Conservation (phyloP, 148 eudicot genomes). For the Fagopyrum esculentum region DNA sequence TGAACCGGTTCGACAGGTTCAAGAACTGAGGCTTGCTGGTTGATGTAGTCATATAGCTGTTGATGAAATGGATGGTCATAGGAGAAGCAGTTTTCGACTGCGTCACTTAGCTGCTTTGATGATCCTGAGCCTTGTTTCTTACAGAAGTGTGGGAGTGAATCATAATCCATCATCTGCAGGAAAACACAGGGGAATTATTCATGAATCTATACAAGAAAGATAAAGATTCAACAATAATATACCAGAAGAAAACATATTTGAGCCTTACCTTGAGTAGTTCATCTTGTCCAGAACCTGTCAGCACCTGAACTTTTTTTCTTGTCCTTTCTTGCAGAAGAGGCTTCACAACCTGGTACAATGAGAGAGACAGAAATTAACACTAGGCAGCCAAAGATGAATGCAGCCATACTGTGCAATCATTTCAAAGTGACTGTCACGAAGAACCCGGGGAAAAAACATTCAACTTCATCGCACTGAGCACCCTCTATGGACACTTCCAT, state of each 20-base stretch:
- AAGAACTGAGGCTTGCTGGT: conserved; percentile 28
- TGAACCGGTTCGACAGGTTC: conserved; percentile 13
- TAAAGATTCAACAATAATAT: too few relatives aligned
- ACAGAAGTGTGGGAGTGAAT: conserved; percentile 35
- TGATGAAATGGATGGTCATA: conserved; percentile 50
- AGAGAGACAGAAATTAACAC: background rate
- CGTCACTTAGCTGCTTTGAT: conserved; percentile 15
- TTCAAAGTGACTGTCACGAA: too few relatives aligned
- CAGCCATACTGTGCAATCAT: too few relatives aligned
- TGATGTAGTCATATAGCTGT: conserved; percentile 40
- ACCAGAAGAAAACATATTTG: background rate
- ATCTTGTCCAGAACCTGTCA: conserved; percentile 64
- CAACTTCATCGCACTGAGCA: background rate
- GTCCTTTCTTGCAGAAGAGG: conserved; percentile 89
- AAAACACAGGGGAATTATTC: background rate
- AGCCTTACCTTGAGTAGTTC: conserved; percentile 57
- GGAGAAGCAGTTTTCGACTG: conserved; percentile 32
- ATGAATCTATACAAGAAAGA: too few relatives aligned
- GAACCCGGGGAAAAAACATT: too few relatives aligned
- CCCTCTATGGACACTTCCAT: too few relatives aligned
- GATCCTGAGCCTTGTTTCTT: conserved; percentile 28
- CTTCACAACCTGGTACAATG: conserved; percentile 50
- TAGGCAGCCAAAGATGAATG: background rate
- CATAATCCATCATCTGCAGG: conserved; percentile 28
- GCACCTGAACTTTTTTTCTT: conserved; percentile 69